These are phyloP conservation scores for Cercophora samala DNA, from an alignment of 495 filamentous ascomycete species.

Conservation along the genomic window DNA sequence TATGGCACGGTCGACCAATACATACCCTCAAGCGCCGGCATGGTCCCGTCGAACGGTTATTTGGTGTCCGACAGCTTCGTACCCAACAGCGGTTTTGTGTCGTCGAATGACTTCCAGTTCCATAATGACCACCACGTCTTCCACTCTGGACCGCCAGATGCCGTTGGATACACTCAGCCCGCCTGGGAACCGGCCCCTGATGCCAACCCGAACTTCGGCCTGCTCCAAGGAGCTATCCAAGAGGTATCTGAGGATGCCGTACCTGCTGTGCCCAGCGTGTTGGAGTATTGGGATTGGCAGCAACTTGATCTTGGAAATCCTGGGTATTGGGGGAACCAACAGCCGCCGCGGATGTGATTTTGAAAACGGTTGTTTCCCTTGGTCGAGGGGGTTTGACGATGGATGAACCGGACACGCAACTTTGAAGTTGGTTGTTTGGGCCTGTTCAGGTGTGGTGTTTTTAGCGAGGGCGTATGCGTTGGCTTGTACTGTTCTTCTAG, in stretches of 20 bases:
- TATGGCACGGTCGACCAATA: background rate
- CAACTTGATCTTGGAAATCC: constrained; percentile 26
- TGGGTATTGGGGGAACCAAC: constrained; percentile 18
- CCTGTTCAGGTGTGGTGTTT: background rate
- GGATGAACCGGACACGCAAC: background rate
- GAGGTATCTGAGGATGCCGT: background rate
- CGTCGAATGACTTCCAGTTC: constrained; percentile 5
- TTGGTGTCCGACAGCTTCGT: constrained; percentile 1
- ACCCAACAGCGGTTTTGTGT: constrained; percentile 2
- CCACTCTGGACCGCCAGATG: background rate
- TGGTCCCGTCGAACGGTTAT: background rate
- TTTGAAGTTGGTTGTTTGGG: background rate
- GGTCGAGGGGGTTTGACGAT: background rate
- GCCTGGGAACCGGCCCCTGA: constrained; percentile 19
- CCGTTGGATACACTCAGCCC: constrained; percentile 12
- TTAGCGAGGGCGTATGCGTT: background rate
- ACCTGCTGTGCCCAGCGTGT: constrained; percentile 16
- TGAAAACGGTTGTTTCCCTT: background rate
- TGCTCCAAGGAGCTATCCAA: background rate
- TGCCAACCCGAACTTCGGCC: background rate
- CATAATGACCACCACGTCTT: constrained; percentile 5
- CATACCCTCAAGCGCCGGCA: background rate
- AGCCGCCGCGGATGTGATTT: background rate
- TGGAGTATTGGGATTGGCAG: constrained; percentile 32
- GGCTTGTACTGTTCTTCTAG: background rate